Percentiles rank a stretch among this genome's conserved stretches.
phyloP scores from a whole-genome alignment of 2,329 filamentous ascomycete genomes.

The Colletotrichum abscissum region DNA sequence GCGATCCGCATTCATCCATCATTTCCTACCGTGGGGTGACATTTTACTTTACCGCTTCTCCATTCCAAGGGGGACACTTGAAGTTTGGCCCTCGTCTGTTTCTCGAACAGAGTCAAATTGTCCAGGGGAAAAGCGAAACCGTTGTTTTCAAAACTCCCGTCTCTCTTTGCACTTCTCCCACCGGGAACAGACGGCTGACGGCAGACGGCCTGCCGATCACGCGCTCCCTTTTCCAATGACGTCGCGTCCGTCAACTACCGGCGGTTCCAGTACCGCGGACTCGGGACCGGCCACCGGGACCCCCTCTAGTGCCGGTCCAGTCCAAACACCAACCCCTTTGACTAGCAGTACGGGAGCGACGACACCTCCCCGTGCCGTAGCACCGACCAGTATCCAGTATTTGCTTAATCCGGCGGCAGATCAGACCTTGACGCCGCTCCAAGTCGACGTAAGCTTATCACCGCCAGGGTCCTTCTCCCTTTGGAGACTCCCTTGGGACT shows the following conservation, averaged over 20 bases:
- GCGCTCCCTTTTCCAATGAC: slow-evolving; percentile 5
- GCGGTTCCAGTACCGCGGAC: slow-evolving; percentile 20
- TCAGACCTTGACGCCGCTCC: slow-evolving; percentile 39
- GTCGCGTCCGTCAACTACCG: neutral
- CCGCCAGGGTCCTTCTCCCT: neutral
- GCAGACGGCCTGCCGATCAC: neutral
- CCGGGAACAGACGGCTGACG: neutral
- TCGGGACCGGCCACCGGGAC: neutral
- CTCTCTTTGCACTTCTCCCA: neutral
- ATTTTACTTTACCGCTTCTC: neutral
- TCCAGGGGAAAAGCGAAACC: neutral
- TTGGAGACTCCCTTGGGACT: neutral
- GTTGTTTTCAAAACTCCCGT: neutral
- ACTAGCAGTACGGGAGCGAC: neutral
- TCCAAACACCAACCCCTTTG: neutral
- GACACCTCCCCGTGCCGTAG: slow-evolving; percentile 5
- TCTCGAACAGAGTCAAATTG: neutral
- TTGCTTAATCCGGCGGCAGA: slow-evolving; percentile 36
- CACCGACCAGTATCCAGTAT: slow-evolving; percentile 19
- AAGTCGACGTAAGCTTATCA: slow-evolving; percentile 39
- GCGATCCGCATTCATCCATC: slow-evolving; percentile 8
- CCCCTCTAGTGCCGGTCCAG: neutral
- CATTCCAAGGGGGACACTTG: neutral
- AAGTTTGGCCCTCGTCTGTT: neutral
- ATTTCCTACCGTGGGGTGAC: slow-evolving; percentile 8